phyloP scores from a whole-genome alignment of 352 stramenopile species.

The Peronospora belbahrii region DNA sequence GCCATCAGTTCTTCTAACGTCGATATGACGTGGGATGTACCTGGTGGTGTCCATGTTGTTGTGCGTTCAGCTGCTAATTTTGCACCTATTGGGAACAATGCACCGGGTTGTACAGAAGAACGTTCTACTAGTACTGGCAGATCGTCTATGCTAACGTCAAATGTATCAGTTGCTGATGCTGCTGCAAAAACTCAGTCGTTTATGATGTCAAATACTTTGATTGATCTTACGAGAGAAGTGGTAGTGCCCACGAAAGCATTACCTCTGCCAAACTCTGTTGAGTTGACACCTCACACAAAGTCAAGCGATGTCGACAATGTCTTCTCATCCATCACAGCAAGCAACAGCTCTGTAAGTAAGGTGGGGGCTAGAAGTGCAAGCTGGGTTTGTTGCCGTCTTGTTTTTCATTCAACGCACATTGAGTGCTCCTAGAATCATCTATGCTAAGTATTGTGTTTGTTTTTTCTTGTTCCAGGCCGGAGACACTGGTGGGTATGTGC shows the following conservation, averaged over 20 bases:
- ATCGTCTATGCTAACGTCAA: constrained; percentile 3
- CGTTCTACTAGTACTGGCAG: constrained; percentile 1
- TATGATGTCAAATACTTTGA: constrained; percentile 3
- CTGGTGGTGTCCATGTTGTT: neutral
- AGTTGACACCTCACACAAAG: constrained; percentile 1
- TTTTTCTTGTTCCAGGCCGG: constrained; percentile 10
- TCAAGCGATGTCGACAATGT: constrained; percentile 19
- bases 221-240: neutral
- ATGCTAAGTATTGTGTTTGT: constrained; percentile 9
- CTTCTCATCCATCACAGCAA: constrained; percentile 20
- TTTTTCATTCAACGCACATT: neutral
- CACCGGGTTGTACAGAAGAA: constrained; percentile 8
- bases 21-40: neutral
- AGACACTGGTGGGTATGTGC: constrained; percentile 13
- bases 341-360: constrained; percentile 19
- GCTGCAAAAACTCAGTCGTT: neutral
- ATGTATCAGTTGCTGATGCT: constrained; percentile 2
- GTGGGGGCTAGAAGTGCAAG: constrained; percentile 10
- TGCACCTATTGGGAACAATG: neutral
- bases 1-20: neutral
- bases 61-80: constrained; percentile 7
- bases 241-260: constrained; percentile 17
- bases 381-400: constrained; percentile 11
- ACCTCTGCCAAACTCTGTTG: constrained; percentile 5
- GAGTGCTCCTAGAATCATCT: neutral